phyloP scores from a whole-genome alignment of 768 basidiomycete genomes.

The Rhizopogon rudus region DNA sequence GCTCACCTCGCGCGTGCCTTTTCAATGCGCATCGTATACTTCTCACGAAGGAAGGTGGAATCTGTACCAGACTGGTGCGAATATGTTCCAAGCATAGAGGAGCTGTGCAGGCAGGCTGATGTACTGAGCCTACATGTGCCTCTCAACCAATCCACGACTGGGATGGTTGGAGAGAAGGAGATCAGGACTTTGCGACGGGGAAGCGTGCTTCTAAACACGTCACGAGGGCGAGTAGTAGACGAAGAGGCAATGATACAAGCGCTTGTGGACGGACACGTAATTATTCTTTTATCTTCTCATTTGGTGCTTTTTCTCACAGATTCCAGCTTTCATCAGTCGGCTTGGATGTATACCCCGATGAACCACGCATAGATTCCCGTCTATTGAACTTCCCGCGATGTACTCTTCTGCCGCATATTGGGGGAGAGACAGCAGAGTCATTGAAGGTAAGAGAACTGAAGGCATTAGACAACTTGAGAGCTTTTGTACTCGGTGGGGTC shows the following conservation, averaged over 20 bases:
- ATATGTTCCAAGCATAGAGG: conserved; percentile 61
- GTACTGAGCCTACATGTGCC: conserved; percentile 83
- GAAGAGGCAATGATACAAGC: conserved; percentile 82
- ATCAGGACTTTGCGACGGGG: conserved; percentile 71
- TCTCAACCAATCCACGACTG: conserved; percentile 62
- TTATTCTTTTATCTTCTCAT: conserved; percentile 30
- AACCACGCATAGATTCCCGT: conserved; percentile 70
- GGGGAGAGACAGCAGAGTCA: conserved; percentile 72
- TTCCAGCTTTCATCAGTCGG: conserved; percentile 68
- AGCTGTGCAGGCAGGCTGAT: conserved; percentile 67
- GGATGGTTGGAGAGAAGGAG: conserved; percentile 65
- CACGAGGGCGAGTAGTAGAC: conserved; percentile 80
- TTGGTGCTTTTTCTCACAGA: background rate
- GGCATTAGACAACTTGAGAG: conserved; percentile 63
- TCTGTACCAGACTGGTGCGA: conserved; percentile 65
- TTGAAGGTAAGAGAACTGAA: conserved; percentile 74
- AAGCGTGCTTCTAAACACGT: conserved; percentile 74
- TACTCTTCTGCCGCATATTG: conserved; percentile 84
- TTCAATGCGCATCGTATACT: conserved; percentile 84
- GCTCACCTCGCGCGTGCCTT: conserved; percentile 68
- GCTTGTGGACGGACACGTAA: conserved; percentile 76
- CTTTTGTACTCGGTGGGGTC: conserved; percentile 53
- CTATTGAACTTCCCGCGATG: conserved; percentile 71
- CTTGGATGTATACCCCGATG: conserved; percentile 77
- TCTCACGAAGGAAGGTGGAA: conserved; percentile 51